A percentile compares a stretch with the other conserved stretches of the same genome.
Evolutionary conservation across 1,284 basidiomycete species (phyloP).

Genomic region (Ganoderma lucidum): DNA sequence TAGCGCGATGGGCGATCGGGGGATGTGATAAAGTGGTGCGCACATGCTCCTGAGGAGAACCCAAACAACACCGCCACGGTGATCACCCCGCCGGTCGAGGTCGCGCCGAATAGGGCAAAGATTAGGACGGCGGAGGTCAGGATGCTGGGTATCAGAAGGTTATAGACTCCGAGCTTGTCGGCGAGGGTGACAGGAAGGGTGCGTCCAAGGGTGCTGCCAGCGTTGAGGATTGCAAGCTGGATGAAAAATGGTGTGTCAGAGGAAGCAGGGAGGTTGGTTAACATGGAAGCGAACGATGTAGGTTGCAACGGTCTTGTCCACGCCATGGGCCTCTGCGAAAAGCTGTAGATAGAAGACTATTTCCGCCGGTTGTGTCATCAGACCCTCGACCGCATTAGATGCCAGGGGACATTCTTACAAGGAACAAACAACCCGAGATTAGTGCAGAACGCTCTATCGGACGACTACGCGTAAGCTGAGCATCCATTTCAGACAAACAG

Average conservation of each 20-base stretch:
- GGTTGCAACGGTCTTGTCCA: slow-evolving; percentile 51
- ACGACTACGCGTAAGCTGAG: background rate
- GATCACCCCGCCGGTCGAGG: slow-evolving; percentile 46
- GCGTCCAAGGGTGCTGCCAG: slow-evolving; percentile 55
- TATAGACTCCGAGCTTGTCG: slow-evolving; percentile 50
- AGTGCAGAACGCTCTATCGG: slow-evolving; percentile 50
- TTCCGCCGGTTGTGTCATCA: slow-evolving; percentile 23
- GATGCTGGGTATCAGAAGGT: slow-evolving; percentile 46
- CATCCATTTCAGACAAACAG: background rate
- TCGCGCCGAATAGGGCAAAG: slow-evolving; percentile 53
- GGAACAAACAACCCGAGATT: slow-evolving; percentile 58
- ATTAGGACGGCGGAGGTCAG: slow-evolving; percentile 49
- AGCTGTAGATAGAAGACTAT: slow-evolving; percentile 65
- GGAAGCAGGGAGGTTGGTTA: background rate
- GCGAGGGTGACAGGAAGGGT: slow-evolving; percentile 58
- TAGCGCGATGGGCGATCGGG: slow-evolving; percentile 5
- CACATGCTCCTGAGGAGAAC: slow-evolving; percentile 58
- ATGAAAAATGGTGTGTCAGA: background rate
- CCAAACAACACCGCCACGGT: slow-evolving; percentile 56
- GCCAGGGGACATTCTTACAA: slow-evolving; percentile 42
- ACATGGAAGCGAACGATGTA: slow-evolving; percentile 50
- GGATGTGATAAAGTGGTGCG: slow-evolving; percentile 31
- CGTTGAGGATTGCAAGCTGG: slow-evolving; percentile 53
- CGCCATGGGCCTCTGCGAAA: slow-evolving; percentile 52
- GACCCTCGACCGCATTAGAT: background rate